A percentile compares a stretch with the other conserved stretches of the same genome.
Conservation (phyloP, 106 monocot genomes). For the Chionographis japonica region DNA sequence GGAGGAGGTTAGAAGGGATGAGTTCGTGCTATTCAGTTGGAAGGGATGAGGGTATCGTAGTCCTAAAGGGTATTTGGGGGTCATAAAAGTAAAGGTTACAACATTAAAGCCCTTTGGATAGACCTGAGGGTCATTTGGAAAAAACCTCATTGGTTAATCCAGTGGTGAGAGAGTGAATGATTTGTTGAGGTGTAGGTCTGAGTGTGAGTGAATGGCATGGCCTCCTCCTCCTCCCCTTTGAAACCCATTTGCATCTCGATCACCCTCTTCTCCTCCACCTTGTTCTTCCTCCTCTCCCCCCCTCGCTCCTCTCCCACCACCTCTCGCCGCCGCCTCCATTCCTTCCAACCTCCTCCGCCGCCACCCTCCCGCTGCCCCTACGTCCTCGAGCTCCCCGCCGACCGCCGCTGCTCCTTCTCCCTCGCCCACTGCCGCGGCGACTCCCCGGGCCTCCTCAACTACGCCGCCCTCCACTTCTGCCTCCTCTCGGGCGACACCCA, state of each 20-base stretch:
- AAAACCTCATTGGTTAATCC: no score
- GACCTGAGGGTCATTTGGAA: no score
- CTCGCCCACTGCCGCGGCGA: conserved; percentile 16
- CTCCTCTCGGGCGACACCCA: conserved; percentile 7
- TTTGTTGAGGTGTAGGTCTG: no score
- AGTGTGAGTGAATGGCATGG: conserved; percentile 9
- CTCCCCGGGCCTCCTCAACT: conserved; percentile 42
- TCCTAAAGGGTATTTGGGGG: no score
- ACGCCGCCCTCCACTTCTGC: conserved; percentile 41
- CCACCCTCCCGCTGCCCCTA: conserved; percentile 9
- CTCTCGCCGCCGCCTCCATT: conserved; percentile 1
- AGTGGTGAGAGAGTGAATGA: no score
- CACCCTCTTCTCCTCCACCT: conserved; percentile 4
- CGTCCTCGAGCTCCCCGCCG: conserved; percentile 9
- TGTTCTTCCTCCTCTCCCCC: conserved; percentile 1
- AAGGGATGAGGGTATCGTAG: no score
- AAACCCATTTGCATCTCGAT: conserved; percentile 2
- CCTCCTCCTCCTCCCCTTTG: conserved; percentile 1
- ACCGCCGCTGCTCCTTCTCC: conserved; percentile 13
- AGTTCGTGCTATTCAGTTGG: no score
- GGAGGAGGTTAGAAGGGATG: no score
- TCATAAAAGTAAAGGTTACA: no score
- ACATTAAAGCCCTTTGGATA: no score
- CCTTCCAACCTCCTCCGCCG: conserved; percentile 9
- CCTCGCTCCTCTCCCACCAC: background rate